Base-by-base conservation (phyloP, 1,139 yeast species). In the Arxiozyma slooffiae region DNA sequence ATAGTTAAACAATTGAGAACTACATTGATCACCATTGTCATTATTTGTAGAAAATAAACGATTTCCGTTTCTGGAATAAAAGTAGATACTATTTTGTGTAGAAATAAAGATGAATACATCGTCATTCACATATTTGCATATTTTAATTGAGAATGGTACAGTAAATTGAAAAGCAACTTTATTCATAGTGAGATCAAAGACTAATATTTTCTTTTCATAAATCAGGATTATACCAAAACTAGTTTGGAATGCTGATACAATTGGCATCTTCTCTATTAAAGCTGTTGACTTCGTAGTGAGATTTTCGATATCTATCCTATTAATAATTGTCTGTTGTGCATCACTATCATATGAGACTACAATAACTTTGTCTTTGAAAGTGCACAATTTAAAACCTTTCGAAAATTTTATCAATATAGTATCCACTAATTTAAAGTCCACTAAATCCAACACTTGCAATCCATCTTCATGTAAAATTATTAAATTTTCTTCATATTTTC, bases 401-500 rank as follows among this genome's bases (percentile, higher is more conserved):
- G 50, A 47, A 50, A 55, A 57, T 47, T 52, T 64, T 45, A 57
- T 62, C 56, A 53, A 60, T 48, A 45, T 60, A 54, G 52, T 68
- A 42, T 51, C 60, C 41, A 46, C 59, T 47, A 56, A 58, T 55
- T 52, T 62, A 45, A 57, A 68, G 45, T 60, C 63, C n/a, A 65
- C 62, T 37, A 74, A 55, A 41, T 68, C 64, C 48, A 76, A 58
- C 17, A 72, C 41, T 57, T 75, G 78, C 24, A 73, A 62, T 14
- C 76, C 75, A 52, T 67, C 69, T 1, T 68, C 60, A 34, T 75
- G 74, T 9, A 72, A 61, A 21, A 75, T 56, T 22, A 75, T 52
- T 38, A 66, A 47, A 36, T 57, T 55, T 47, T 67, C 66, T 41
- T 60, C 62, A 9, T 55, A 51, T 16, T 52, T 54, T 4, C 55